A percentile compares a stretch with the other conserved stretches of the same genome.
Conservation (phyloP, 2,329 filamentous ascomycete species). For the Neopestalotiopsis clavispora region DNA sequence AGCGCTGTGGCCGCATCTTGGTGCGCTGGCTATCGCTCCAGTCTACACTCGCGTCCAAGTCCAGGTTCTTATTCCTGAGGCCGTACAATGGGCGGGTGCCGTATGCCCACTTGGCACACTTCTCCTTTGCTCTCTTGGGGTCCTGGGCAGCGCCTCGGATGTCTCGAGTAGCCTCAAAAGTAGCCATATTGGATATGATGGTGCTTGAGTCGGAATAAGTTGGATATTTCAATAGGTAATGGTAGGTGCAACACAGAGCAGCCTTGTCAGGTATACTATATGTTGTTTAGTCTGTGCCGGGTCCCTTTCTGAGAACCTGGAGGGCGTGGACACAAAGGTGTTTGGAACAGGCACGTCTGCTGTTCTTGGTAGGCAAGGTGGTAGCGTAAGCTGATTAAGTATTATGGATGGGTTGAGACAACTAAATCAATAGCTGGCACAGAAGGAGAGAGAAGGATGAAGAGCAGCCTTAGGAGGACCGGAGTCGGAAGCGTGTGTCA, state of each 20-base stretch:
- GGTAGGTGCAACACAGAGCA: constrained; percentile 8
- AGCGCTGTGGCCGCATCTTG: constrained; percentile 41
- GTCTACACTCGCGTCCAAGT: constrained; percentile 20
- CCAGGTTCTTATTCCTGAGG: constrained; percentile 21
- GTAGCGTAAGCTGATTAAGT: not conserved
- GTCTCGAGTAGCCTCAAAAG: constrained; percentile 41
- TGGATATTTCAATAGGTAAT: not conserved
- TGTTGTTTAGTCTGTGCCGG: not conserved
- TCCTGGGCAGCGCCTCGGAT: constrained; percentile 48
- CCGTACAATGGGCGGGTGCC: constrained; percentile 40
- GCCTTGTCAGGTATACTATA: constrained; percentile 16
- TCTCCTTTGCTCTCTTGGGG: constrained; percentile 50
- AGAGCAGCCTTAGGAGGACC: not conserved
- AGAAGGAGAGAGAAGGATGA: constrained; percentile 5
- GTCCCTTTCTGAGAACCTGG: not conserved
- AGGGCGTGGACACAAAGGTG: constrained; percentile 12
- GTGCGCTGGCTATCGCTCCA: constrained; percentile 35
- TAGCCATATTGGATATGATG: constrained; percentile 27
- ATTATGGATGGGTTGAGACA: not conserved
- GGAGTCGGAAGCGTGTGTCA: not conserved
- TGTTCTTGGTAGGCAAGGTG: not conserved
- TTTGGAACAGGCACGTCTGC: not conserved
- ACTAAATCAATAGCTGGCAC: constrained; percentile 15
- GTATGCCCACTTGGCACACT: constrained; percentile 46
- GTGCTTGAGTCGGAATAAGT: not conserved